phyloP scores from a whole-genome alignment of 441 rosid genomes.

The Syzygium syzygioides region DNA sequence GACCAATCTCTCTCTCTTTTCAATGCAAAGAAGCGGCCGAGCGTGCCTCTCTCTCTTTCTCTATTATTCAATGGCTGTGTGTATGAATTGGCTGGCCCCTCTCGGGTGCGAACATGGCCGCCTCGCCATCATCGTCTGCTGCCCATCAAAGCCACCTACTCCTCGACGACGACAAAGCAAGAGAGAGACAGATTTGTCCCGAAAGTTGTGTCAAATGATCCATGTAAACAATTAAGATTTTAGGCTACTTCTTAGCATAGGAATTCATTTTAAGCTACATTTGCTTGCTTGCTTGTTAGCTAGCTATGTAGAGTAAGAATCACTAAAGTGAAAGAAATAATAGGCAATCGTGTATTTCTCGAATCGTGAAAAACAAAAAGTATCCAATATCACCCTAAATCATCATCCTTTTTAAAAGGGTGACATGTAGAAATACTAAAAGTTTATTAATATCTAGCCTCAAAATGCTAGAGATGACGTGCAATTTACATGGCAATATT shows the following conservation, averaged over 20 bases:
- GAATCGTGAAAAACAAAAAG: background rate
- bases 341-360: background rate
- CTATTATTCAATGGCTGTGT: too few relatives aligned
- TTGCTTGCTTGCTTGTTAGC: background rate
- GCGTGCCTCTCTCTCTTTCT: too few relatives aligned
- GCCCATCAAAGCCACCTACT: too few relatives aligned
- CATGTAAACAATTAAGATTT: background rate
- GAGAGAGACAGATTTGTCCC: background rate
- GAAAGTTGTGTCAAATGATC: background rate
- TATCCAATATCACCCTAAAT: background rate
- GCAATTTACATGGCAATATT: background rate
- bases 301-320: background rate
- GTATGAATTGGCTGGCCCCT: too few relatives aligned
- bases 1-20: too few relatives aligned
- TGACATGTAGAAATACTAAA: background rate
- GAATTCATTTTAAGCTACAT: background rate
- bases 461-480: background rate
- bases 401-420: background rate
- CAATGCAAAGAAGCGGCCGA: too few relatives aligned
- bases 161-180: background rate
- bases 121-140: too few relatives aligned
- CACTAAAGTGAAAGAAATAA: background rate
- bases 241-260: background rate
- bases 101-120: too few relatives aligned
- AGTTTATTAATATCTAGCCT: background rate